These are phyloP conservation scores for Dendrothele bispora DNA, from an alignment of 768 basidiomycete genomes.

Conservation along the genomic window DNA sequence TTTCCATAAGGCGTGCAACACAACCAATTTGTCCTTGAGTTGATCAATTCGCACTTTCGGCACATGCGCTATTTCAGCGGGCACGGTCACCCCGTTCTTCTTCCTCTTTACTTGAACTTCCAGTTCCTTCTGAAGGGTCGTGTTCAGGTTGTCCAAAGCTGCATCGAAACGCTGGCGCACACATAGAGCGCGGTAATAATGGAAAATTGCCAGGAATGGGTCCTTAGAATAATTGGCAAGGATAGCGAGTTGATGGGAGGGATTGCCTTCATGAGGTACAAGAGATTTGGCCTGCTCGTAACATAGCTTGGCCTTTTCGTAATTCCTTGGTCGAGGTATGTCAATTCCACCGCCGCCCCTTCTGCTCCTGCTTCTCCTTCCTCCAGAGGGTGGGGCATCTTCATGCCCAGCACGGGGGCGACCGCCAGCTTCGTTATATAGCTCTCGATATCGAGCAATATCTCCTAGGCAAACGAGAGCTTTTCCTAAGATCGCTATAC, in stretches of 20 bases:
- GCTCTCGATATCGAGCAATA: conserved; percentile 89
- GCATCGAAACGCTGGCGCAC: conserved; percentile 85
- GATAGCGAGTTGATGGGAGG: conserved; percentile 95
- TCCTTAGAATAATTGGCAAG: conserved; percentile 84
- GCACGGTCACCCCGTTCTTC: conserved; percentile 24
- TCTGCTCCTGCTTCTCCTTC: conserved; percentile 43
- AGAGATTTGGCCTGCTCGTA: conserved; percentile 86
- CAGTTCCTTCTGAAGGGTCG: conserved; percentile 64
- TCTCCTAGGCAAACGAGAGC: conserved; percentile 91
- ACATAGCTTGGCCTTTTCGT: conserved; percentile 71
- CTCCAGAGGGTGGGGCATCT: conserved; percentile 39
- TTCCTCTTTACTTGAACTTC: conserved; percentile 53
- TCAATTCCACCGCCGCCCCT: conserved; percentile 45
- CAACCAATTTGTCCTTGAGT: conserved; percentile 74
- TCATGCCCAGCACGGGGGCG: conserved; percentile 70
- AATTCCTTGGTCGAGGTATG: conserved; percentile 62
- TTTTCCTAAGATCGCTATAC: conserved; percentile 81
- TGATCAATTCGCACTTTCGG: conserved; percentile 56
- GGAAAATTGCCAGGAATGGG: conserved; percentile 73
- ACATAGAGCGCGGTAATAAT: conserved; percentile 92
- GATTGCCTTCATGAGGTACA: conserved; percentile 87
- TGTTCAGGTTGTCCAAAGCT: conserved; percentile 81
- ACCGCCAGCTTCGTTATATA: conserved; percentile 75
- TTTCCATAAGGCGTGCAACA: conserved; percentile 78
- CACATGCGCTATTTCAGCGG: conserved; percentile 33